Percentiles rank a stretch among this genome's conserved stretches.
These are phyloP conservation scores for Pseudogymnoascus sp. DNA, from an alignment of 2,329 filamentous ascomycete genomes.

Conservation along the genomic window DNA sequence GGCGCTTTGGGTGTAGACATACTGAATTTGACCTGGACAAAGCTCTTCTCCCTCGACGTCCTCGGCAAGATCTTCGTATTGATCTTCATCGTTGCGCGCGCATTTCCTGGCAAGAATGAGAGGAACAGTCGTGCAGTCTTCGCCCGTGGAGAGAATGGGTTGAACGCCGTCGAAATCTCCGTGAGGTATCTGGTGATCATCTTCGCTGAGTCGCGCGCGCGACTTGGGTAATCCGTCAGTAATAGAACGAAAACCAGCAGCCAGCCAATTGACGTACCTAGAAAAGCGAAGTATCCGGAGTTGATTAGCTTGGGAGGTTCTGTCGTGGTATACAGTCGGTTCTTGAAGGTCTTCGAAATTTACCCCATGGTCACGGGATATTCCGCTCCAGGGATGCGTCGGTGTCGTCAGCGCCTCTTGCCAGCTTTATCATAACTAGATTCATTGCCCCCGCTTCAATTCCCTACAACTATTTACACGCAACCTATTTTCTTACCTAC, in stretches of 20 bases:
- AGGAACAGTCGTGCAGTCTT: slow-evolving; percentile 86
- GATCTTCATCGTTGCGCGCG: slow-evolving; percentile 69
- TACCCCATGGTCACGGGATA: slow-evolving; percentile 7
- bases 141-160: slow-evolving; percentile 74
- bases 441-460: neutral
- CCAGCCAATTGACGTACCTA: neutral
- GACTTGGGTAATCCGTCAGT: neutral
- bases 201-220: slow-evolving; percentile 23
- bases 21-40: slow-evolving; percentile 81
- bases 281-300: slow-evolving; percentile 1
- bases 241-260: neutral
- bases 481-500: neutral
- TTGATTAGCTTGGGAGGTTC: slow-evolving; percentile 5
- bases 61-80: slow-evolving; percentile 68
- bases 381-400: neutral
- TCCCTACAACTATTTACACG: neutral
- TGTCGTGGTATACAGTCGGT: neutral
- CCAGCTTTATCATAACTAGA: slow-evolving; percentile 5
- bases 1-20: slow-evolving; percentile 24
- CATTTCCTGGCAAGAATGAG: slow-evolving; percentile 71
- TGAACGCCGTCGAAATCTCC: slow-evolving; percentile 78
- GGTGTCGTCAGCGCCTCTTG: neutral
- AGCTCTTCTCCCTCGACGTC: slow-evolving; percentile 57
- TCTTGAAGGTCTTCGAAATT: slow-evolving; percentile 3
- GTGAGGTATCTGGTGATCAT: slow-evolving; percentile 88